These are phyloP conservation scores for Fistulifera solaris DNA, from an alignment of 108 stramenopile genomes.

Conservation along the genomic window DNA sequence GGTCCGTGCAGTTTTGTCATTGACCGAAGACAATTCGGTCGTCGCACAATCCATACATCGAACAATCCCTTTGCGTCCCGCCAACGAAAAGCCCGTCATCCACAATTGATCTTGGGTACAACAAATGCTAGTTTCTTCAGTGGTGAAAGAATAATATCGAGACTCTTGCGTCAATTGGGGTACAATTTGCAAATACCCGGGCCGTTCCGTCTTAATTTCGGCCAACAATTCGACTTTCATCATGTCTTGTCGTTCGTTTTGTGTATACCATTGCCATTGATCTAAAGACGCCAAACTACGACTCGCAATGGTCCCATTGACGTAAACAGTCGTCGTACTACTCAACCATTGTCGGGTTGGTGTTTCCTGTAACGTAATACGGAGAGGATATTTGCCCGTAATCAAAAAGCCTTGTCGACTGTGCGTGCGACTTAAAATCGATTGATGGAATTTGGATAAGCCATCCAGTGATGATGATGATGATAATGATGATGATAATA, in stretches of 20 bases:
- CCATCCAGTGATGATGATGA: constrained; percentile 10
- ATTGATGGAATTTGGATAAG: constrained; percentile 45
- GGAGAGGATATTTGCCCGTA: constrained; percentile 60
- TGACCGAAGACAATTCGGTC: constrained; percentile 44
- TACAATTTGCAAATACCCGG: constrained; percentile 52
- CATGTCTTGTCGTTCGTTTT: constrained; percentile 38
- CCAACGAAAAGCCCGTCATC: constrained; percentile 77
- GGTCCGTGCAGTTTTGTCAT: constrained; percentile 38
- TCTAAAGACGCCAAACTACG: constrained; percentile 53
- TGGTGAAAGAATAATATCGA: not conserved
- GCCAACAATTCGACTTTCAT: constrained; percentile 66
- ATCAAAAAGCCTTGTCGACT: constrained; percentile 57
- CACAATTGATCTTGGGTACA: constrained; percentile 47
- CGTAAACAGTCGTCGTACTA: constrained; percentile 29
- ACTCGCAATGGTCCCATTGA: constrained; percentile 64
- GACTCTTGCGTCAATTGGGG: not conserved
- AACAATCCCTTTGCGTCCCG: constrained; percentile 53
- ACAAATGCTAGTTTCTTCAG: not conserved
- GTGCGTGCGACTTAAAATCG: constrained; percentile 40
- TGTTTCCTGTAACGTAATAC: constrained; percentile 47
- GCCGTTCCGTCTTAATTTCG: constrained; percentile 60
- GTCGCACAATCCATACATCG: constrained; percentile 47
- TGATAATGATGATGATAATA: not conserved
- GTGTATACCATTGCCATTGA: constrained; percentile 57
- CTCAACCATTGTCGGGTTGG: constrained; percentile 60